Percentiles rank a stretch among this genome's conserved stretches.
Evolutionary conservation across 163 green algal species (phyloP).

Genomic region (Scenedesmus sp.): DNA sequence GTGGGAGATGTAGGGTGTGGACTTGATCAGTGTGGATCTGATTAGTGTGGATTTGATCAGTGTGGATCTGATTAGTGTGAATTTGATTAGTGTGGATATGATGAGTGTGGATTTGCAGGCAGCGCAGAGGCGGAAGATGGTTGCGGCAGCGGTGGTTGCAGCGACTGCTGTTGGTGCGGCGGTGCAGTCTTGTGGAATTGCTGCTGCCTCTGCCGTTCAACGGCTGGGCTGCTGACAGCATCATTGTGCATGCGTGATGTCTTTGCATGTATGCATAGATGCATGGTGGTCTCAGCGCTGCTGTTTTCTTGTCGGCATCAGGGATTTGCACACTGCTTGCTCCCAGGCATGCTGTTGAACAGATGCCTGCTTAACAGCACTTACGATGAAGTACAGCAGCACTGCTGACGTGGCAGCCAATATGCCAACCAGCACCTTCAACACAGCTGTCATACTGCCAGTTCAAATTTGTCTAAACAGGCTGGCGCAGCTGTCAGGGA

Average conservation of each 20-base stretch:
- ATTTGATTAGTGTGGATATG: background rate
- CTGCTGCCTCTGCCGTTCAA: background rate
- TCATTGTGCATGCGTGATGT: no score
- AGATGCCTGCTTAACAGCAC: background rate
- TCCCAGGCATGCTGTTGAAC: background rate
- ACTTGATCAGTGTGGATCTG: no score
- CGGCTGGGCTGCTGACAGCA: no score
- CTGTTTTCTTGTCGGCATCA: no score
- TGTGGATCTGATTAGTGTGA: no score
- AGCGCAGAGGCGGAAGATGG: background rate
- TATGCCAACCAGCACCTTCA: background rate
- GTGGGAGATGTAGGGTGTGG: background rate
- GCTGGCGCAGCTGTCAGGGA: background rate
- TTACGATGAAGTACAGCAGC: conserved; percentile 20
- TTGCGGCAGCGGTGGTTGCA: background rate
- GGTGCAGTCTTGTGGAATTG: no score
- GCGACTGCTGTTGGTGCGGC: no score
- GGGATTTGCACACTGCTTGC: background rate
- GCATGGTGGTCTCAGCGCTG: no score
- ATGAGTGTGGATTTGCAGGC: background rate
- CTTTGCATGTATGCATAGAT: no score
- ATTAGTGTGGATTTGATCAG: no score
- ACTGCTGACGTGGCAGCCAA: background rate
- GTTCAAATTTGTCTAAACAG: background rate
- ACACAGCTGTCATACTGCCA: background rate